A percentile compares a stretch with the other conserved stretches of the same genome.
These are phyloP conservation scores for Rhodotorula sp. DNA, from an alignment of 1,284 basidiomycete genomes.

Conservation along the genomic window DNA sequence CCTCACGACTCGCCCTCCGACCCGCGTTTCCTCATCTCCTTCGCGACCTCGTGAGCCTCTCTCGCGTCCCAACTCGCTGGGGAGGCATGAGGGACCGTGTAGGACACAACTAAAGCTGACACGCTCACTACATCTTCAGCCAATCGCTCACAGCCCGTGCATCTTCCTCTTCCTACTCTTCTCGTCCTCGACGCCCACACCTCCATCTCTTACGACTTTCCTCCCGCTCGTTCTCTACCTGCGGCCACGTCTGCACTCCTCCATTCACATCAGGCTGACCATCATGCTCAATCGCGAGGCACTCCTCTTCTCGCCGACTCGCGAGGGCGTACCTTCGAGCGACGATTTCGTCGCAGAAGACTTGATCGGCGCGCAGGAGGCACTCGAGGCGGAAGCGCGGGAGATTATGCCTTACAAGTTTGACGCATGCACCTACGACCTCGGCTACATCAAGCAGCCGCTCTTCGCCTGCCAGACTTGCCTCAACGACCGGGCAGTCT, in stretches of 20 bases:
- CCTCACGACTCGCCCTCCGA: no score
- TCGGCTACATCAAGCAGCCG: constrained; percentile 49
- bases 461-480: constrained; percentile 47
- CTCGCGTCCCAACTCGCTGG: no score
- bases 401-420: constrained; percentile 50
- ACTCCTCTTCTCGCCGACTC: constrained; percentile 36
- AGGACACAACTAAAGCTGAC: no score
- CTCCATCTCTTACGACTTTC: no score
- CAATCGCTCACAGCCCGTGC: background rate
- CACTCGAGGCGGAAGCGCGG: constrained; percentile 49
- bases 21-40: no score
- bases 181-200: no score
- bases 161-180: background rate
- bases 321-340: constrained; percentile 33
- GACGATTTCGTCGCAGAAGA: constrained; percentile 46
- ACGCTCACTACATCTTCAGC: no score
- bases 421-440: constrained; percentile 47
- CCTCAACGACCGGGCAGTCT: constrained; percentile 49
- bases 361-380: constrained; percentile 47
- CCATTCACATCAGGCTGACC: background rate
- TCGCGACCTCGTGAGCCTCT: no score
- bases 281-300: constrained; percentile 28
- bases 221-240: no score
- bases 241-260: background rate
- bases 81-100: no score